Evolutionary conservation across 2,329 filamentous ascomycete species (phyloP).

Genomic region (Fusarium mexicanum): DNA sequence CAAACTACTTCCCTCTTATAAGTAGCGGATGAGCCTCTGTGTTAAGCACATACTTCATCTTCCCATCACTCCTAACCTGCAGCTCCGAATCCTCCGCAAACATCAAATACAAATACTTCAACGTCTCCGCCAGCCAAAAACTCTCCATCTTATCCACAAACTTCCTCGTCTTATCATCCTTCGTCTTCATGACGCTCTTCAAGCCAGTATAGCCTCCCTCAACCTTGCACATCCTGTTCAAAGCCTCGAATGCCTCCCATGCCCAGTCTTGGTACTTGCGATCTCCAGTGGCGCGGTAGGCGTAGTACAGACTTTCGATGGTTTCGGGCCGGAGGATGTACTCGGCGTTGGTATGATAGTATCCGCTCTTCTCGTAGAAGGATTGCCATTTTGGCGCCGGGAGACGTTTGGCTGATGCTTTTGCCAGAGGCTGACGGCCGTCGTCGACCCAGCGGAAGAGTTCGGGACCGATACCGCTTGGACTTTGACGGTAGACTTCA

Average conservation of each 20-base stretch:
- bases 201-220: slow-evolving; percentile 15
- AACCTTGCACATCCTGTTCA: slow-evolving; percentile 12
- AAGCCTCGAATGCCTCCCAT: slow-evolving; percentile 21
- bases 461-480: slow-evolving; percentile 25
- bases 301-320: slow-evolving; percentile 31
- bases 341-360: slow-evolving; percentile 11
- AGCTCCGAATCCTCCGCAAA: slow-evolving; percentile 29
- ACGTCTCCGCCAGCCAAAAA: slow-evolving; percentile 34
- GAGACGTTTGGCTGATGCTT: slow-evolving; percentile 5
- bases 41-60: slow-evolving; percentile 31
- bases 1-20: background rate
- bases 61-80: slow-evolving; percentile 27
- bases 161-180: background rate
- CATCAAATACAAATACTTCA: slow-evolving; percentile 37
- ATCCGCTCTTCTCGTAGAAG: slow-evolving; percentile 28
- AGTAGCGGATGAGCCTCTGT: slow-evolving; percentile 32
- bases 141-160: slow-evolving; percentile 37
- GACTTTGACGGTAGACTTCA: slow-evolving; percentile 30
- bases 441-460: slow-evolving; percentile 35
- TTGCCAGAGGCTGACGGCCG: slow-evolving; percentile 9
- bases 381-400: slow-evolving; percentile 10
- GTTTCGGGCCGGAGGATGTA: slow-evolving; percentile 35
- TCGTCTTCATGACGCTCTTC: slow-evolving; percentile 12
- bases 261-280: slow-evolving; percentile 29
- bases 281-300: slow-evolving; percentile 29